These are phyloP conservation scores for Nitzschia inconspicua DNA, from an alignment of 108 stramenopile genomes.

Conservation along the genomic window DNA sequence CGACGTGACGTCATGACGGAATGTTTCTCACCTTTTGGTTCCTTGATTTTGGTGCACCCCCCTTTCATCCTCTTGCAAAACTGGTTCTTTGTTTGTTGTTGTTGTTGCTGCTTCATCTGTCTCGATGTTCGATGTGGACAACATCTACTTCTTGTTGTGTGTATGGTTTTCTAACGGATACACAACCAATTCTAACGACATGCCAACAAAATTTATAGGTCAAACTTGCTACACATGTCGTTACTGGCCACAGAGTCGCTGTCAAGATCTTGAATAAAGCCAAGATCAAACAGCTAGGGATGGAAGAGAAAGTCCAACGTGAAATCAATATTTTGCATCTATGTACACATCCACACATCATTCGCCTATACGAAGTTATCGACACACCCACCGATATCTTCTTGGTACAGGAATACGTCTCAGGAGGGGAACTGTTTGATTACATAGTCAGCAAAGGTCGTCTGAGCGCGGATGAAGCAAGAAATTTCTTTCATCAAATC, in stretches of 20 bases:
- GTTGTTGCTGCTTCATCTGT: not conserved
- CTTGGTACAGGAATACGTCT: constrained; percentile 98
- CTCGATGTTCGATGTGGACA: no score
- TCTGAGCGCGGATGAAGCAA: constrained; percentile 92
- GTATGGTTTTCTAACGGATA: no score
- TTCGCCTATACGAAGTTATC: constrained; percentile 95
- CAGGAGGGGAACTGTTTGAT: constrained; percentile 99
- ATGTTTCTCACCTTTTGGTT: constrained; percentile 7
- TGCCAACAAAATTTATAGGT: no score
- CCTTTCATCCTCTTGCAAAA: not conserved
- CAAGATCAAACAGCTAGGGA: constrained; percentile 97
- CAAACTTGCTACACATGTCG: constrained; percentile 95
- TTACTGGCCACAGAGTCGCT: constrained; percentile 99
- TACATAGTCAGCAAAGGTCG: constrained; percentile 97
- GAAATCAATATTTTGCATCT: constrained; percentile 99
- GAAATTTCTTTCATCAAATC: constrained; percentile 99
- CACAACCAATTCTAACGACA: no score
- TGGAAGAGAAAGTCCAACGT: constrained; percentile 99
- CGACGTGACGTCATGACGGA: constrained; percentile 25
- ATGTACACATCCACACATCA: constrained; percentile 99
- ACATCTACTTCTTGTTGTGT: no score
- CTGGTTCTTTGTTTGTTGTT: not conserved
- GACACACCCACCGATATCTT: constrained; percentile 99
- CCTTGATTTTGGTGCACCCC: constrained; percentile 1
- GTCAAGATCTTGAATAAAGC: constrained; percentile 99